phyloP scores from a whole-genome alignment of 345 rosid genomes.

The Draba incana region DNA sequence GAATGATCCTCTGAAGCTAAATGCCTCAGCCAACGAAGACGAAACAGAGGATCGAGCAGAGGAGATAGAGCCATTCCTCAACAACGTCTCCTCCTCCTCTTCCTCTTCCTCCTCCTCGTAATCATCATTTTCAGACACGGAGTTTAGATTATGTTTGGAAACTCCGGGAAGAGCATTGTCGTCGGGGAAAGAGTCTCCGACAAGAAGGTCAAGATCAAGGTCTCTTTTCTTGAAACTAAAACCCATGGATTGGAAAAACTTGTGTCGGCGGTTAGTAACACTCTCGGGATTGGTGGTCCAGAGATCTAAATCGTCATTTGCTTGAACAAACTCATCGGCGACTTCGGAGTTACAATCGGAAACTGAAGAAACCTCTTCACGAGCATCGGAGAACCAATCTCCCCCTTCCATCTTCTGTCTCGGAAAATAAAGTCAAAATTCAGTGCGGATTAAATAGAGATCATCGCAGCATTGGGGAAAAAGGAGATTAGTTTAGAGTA shows the following conservation, averaged over 20 bases:
- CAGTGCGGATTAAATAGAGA: neutral
- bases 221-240: constrained; percentile 43
- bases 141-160: constrained; percentile 4
- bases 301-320: constrained; percentile 39
- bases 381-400: constrained; percentile 60
- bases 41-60: constrained; percentile 34
- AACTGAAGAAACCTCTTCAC: constrained; percentile 57
- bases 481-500: too few species aligned
- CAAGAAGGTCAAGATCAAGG: constrained; percentile 20
- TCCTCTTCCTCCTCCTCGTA: neutral
- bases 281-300: constrained; percentile 64
- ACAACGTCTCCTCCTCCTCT: constrained; percentile 19
- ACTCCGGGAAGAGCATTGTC: neutral
- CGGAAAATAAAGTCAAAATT: constrained; percentile 3
- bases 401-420: constrained; percentile 51
- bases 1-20: constrained; percentile 41
- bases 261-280: constrained; percentile 55
- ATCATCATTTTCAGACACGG: constrained; percentile 36
- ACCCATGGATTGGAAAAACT: constrained; percentile 47
- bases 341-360: constrained; percentile 52
- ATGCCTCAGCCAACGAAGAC: constrained; percentile 39
- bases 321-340: constrained; percentile 45
- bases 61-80: constrained; percentile 44
- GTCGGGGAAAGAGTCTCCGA: constrained; percentile 22
- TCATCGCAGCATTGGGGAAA: too few species aligned